These are phyloP conservation scores for Tephrocybe sp. DNA, from an alignment of 768 basidiomycete genomes.

Conservation along the genomic window DNA sequence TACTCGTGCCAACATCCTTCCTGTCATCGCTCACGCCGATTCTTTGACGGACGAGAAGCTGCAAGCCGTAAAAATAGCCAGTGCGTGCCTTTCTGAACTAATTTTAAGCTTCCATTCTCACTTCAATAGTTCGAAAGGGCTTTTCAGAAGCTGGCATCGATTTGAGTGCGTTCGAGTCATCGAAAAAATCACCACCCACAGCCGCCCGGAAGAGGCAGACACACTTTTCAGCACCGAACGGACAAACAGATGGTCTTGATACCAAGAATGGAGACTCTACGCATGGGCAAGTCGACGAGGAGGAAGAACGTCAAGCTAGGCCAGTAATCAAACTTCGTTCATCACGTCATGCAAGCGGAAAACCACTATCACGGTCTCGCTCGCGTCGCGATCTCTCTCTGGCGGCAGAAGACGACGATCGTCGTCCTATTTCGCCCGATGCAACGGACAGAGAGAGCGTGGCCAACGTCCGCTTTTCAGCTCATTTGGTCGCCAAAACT, in stretches of 20 bases:
- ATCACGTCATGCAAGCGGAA: slow-evolving; percentile 41
- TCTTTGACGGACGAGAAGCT: slow-evolving; percentile 82
- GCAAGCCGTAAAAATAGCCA: slow-evolving; percentile 63
- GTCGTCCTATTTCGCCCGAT: slow-evolving; percentile 59
- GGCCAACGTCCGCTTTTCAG: slow-evolving; percentile 78
- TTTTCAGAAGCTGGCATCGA: slow-evolving; percentile 66
- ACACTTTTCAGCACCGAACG: slow-evolving; percentile 31
- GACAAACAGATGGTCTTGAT: slow-evolving; percentile 17
- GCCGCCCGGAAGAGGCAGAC: slow-evolving; percentile 35
- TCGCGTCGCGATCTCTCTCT: slow-evolving; percentile 69
- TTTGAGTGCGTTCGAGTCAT: slow-evolving; percentile 73
- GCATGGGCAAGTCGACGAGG: slow-evolving; percentile 36
- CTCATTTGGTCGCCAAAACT: slow-evolving; percentile 60
- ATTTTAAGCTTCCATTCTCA: slow-evolving; percentile 5
- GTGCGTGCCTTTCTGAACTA: slow-evolving; percentile 27
- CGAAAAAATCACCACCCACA: slow-evolving; percentile 25
- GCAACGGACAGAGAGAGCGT: slow-evolving; percentile 65
- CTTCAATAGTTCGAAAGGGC: slow-evolving; percentile 56
- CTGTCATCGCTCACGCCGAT: slow-evolving; percentile 78
- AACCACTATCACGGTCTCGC: slow-evolving; percentile 62
- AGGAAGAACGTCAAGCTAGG: slow-evolving; percentile 59
- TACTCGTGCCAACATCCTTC: slow-evolving; percentile 75
- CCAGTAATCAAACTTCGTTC: slow-evolving; percentile 74
- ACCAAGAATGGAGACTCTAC: slow-evolving; percentile 26
- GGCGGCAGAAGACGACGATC: slow-evolving; percentile 56